These are phyloP conservation scores for Cerioporus squamosus DNA, from an alignment of 1,284 basidiomycete species.

Conservation along the genomic window DNA sequence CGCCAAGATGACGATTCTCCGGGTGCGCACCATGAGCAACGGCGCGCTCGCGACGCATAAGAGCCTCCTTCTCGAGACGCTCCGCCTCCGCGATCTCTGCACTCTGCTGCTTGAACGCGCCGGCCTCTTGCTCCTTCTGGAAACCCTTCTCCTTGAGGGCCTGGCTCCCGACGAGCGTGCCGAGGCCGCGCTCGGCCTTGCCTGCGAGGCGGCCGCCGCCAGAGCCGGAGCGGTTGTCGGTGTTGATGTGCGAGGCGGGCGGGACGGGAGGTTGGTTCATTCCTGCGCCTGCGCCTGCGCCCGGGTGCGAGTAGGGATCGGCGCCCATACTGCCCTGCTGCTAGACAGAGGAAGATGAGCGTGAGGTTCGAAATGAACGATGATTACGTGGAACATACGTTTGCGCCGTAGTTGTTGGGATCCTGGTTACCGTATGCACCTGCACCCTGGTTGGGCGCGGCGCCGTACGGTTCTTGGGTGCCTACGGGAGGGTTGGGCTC, in stretches of 20 bases:
- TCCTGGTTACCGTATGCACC: conserved; percentile 7
- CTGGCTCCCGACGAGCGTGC: conserved; percentile 49
- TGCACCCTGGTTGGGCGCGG: conserved; percentile 4
- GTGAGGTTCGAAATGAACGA: not conserved
- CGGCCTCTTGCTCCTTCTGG: conserved; percentile 59
- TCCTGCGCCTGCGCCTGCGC: not conserved
- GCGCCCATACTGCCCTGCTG: not conserved
- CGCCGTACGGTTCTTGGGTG: not conserved
- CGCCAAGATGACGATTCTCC: conserved; percentile 33
- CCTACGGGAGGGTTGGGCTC: not conserved
- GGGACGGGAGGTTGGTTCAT: conserved; percentile 18
- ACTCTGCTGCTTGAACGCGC: conserved; percentile 49
- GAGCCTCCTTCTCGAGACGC: conserved; percentile 53
- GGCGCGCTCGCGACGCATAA: conserved; percentile 52
- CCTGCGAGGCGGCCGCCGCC: conserved; percentile 41
- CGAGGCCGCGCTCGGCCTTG: conserved; percentile 54
- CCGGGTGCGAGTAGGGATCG: conserved; percentile 4
- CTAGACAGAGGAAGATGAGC: not conserved
- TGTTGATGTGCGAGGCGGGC: conserved; percentile 29
- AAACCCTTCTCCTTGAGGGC: conserved; percentile 53
- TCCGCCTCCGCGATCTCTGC: conserved; percentile 58
- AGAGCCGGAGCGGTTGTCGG: conserved; percentile 15
- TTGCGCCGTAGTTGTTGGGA: not conserved
- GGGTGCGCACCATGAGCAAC: conserved; percentile 54
- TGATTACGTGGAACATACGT: not conserved